These are phyloP conservation scores for Pyricularia grisea DNA, from an alignment of 2,329 filamentous ascomycete genomes.

Conservation along the genomic window DNA sequence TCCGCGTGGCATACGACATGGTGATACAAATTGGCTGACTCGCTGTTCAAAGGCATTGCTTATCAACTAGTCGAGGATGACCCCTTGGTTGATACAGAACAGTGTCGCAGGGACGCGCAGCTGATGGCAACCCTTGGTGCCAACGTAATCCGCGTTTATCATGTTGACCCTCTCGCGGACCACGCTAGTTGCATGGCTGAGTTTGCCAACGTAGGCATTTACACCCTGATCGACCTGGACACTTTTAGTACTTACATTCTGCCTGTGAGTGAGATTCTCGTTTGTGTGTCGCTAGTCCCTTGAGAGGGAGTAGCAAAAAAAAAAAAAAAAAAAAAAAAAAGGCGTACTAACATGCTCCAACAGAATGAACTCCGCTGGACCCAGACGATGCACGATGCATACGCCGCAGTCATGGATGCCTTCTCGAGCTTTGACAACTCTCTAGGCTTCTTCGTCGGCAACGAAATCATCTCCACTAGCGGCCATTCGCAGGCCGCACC, in stretches of 20 bases:
- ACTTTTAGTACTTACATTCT: slow-evolving; percentile 62
- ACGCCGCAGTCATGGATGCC: slow-evolving; percentile 63
- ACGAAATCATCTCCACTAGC: slow-evolving; percentile 66
- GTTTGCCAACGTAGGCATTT: slow-evolving; percentile 73
- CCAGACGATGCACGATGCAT: slow-evolving; percentile 57
- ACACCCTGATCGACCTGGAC: slow-evolving; percentile 76
- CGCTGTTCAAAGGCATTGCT: slow-evolving; percentile 50
- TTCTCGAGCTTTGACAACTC: slow-evolving; percentile 73
- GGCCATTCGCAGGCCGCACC: slow-evolving; percentile 58
- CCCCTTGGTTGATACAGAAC: slow-evolving; percentile 64
- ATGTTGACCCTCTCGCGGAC: slow-evolving; percentile 63
- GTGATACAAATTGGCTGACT: neutral
- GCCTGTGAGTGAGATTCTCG: slow-evolving; percentile 32
- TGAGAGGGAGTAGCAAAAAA: neutral
- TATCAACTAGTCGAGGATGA: slow-evolving; percentile 60
- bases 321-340: no score
- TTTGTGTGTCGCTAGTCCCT: neutral
- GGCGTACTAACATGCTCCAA: slow-evolving; percentile 8
- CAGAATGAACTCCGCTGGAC: slow-evolving; percentile 58
- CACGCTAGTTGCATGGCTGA: slow-evolving; percentile 75
- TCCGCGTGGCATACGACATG: neutral
- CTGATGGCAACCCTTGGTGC: slow-evolving; percentile 74
- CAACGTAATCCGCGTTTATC: slow-evolving; percentile 82
- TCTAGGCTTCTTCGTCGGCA: slow-evolving; percentile 78
- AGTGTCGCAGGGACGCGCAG: slow-evolving; percentile 65